Evolutionary conservation across 2,329 filamentous ascomycete genomes (phyloP), one percentile per base, ranked within the genome.

Genomic region (Talaromyces sp.): DNA sequence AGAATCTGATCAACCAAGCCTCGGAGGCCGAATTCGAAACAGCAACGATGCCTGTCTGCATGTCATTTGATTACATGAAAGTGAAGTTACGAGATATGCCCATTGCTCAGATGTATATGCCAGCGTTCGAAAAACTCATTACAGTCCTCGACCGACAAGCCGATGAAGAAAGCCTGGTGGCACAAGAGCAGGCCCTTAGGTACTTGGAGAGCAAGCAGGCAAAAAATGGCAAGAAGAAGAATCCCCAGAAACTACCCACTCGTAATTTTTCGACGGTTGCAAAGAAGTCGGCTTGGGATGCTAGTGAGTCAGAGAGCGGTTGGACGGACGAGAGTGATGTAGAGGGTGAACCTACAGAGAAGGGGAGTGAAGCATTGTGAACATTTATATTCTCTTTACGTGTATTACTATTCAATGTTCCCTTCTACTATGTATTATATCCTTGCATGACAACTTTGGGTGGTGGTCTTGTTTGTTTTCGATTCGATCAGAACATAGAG

Each of bases 31-130:
- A 60, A 60, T 41, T 63, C 3, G 14, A 31, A 24, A 4, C 19
- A 19, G 54, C 66, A 47, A 78, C 83, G 66, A 82, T 86, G 76
- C 86, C 85, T 57, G 80, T 88, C 45, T 81, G 82, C 24, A 80
- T 87, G 13, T 85, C 86, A 0, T 89, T 88, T 69, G 87, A 89
- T 73, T 86, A 87, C 67, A 88, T 89, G 86, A 81, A 84, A 3
- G 79, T 89, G 67, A 83, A 82, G 69, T 81, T 89, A 14, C 81
- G 83, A 16, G 86, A 89, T 66, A 84, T 89, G 47, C 79, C 82
- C 24, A 74, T 85, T 68, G 76, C 87, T 66, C 84, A 87, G 70
- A 82, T 82, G 31, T 86, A 84, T 71, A 84, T 83, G 14, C 85
- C 84, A 0, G 85, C 85, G 10, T 69, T 88, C 61, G 81, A 84